These are phyloP conservation scores for Aegilops speltoides DNA, from an alignment of 176 grass and related monocot species.

Conservation along the genomic window DNA sequence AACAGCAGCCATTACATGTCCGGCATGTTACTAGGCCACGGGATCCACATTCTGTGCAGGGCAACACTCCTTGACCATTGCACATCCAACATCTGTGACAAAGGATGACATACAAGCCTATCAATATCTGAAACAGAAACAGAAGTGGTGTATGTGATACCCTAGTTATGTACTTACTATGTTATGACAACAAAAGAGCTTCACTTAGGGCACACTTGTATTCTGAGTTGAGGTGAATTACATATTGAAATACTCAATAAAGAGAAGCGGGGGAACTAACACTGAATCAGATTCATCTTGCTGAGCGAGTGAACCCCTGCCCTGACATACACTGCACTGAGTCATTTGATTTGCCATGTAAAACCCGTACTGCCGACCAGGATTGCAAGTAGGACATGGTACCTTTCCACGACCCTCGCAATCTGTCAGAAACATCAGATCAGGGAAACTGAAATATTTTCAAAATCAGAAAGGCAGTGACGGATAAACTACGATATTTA, in stretches of 20 bases:
- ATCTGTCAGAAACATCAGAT: slow-evolving; percentile 40
- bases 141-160: background rate
- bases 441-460: background rate
- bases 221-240: background rate
- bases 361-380: slow-evolving; percentile 50
- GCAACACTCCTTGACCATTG: slow-evolving; percentile 72
- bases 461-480: slow-evolving; percentile 9
- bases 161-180: background rate
- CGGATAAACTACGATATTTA: slow-evolving; percentile 12
- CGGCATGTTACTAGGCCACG: slow-evolving; percentile 72
- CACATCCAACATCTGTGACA: slow-evolving; percentile 82
- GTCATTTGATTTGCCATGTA: slow-evolving; percentile 85
- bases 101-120: slow-evolving; percentile 18
- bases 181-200: background rate
- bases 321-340: slow-evolving; percentile 65
- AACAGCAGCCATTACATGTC: slow-evolving; percentile 74
- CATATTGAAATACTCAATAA: background rate
- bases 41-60: slow-evolving; percentile 71
- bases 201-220: background rate
- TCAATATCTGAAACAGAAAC: slow-evolving; percentile 1
- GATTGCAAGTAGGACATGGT: slow-evolving; percentile 70
- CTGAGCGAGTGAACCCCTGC: slow-evolving; percentile 78
- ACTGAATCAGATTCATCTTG: slow-evolving; percentile 89
- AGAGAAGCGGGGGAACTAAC: slow-evolving; percentile 44
- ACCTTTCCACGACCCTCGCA: slow-evolving; percentile 65